Conservation (phyloP, 192 early-diverging fungal genomes). For the Ambispora gerdemannii region DNA sequence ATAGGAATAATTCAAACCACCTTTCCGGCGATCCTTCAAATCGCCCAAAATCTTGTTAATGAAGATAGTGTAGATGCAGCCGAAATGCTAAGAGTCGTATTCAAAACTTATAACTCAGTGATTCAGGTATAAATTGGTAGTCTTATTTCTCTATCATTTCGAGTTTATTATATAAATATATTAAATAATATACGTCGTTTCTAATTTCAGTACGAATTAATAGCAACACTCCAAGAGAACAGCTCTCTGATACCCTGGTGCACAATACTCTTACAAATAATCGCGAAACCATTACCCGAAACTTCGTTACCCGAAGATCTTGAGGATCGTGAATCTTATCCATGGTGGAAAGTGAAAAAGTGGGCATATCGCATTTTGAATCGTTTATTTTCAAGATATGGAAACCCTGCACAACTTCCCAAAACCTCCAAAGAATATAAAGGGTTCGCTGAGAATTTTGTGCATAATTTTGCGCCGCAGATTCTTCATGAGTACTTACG, state of each 20-base stretch:
- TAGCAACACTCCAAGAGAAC: slow-evolving; percentile 60
- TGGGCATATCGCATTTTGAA: slow-evolving; percentile 91
- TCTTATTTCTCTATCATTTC: background rate
- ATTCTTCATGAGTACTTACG: slow-evolving; percentile 82
- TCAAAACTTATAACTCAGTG: slow-evolving; percentile 77
- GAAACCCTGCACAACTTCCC: slow-evolving; percentile 67
- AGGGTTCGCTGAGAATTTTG: slow-evolving; percentile 79
- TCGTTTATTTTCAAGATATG: slow-evolving; percentile 70
- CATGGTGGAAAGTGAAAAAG: slow-evolving; percentile 92
- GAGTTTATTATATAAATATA: background rate
- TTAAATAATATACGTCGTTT: background rate
- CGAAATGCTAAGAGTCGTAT: slow-evolving; percentile 77
- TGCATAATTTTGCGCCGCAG: slow-evolving; percentile 86
- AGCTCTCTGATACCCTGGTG: slow-evolving; percentile 83
- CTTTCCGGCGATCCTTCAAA: slow-evolving; percentile 75
- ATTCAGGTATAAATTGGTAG: slow-evolving; percentile 49
- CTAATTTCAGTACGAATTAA: slow-evolving; percentile 46
- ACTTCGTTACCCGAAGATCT: slow-evolving; percentile 55
- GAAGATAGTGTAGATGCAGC: slow-evolving; percentile 71
- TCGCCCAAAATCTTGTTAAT: slow-evolving; percentile 63
- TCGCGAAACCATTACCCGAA: slow-evolving; percentile 60
- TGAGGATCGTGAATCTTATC: slow-evolving; percentile 76
- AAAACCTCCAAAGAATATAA: slow-evolving; percentile 45
- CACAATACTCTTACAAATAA: slow-evolving; percentile 77
- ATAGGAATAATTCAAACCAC: slow-evolving; percentile 68